Percentiles rank a stretch among this genome's conserved stretches.
These are phyloP conservation scores for Intubia oerlemansii DNA, from an alignment of 2,329 filamentous ascomycete species.

Conservation along the genomic window DNA sequence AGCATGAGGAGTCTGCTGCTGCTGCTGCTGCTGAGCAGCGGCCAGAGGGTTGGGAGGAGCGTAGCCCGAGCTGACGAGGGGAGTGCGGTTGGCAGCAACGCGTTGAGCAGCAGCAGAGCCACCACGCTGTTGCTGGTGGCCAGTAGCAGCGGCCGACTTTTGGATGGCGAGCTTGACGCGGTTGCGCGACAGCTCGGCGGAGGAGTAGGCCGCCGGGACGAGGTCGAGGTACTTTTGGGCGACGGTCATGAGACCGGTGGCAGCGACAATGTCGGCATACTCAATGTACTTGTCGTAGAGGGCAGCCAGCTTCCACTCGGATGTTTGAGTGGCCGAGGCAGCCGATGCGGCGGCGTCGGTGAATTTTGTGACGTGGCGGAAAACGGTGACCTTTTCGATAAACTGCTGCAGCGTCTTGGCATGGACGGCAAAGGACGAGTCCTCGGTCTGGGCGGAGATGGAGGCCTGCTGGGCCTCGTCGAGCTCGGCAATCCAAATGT, in stretches of 20 bases:
- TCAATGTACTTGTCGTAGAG: slow-evolving; percentile 93
- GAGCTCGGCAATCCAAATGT: slow-evolving; percentile 82
- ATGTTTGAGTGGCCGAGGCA: slow-evolving; percentile 19
- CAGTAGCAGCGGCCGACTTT: slow-evolving; percentile 15
- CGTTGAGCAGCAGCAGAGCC: neutral
- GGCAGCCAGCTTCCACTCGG: slow-evolving; percentile 71
- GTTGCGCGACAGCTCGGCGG: slow-evolving; percentile 69
- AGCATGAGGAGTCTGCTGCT: neutral
- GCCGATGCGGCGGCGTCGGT: slow-evolving; percentile 53
- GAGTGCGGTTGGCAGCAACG: slow-evolving; percentile 1
- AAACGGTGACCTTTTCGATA: slow-evolving; percentile 95
- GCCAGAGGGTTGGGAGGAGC: neutral
- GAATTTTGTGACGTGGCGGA: slow-evolving; percentile 86
- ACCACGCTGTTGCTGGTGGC: slow-evolving; percentile 9
- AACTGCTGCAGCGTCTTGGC: slow-evolving; percentile 75
- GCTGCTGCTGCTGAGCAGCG: slow-evolving; percentile 12
- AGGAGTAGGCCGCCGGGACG: slow-evolving; percentile 62
- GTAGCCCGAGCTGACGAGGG: neutral
- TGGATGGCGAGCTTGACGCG: slow-evolving; percentile 69
- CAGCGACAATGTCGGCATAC: slow-evolving; percentile 85
- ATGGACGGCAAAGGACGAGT: slow-evolving; percentile 81
- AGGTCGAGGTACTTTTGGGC: slow-evolving; percentile 86
- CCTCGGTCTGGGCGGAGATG: slow-evolving; percentile 44
- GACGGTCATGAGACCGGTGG: slow-evolving; percentile 66
- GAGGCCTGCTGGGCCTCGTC: slow-evolving; percentile 62